Base-by-base conservation (phyloP, 805 yeast species). In the Debaryomyces castellii region DNA sequence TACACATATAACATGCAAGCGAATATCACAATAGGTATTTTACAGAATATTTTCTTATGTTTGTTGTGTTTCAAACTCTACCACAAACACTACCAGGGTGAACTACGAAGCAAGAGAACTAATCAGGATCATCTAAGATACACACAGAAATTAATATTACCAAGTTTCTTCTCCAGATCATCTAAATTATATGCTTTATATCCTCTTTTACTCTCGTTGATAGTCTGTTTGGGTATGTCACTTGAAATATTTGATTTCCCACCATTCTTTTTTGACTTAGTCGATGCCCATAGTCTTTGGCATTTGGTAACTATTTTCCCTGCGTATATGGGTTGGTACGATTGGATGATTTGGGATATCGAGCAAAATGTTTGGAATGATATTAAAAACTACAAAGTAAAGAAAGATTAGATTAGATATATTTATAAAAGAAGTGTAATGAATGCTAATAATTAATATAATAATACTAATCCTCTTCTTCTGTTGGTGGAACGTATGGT, bases 281-380 rank as follows among this genome's bases (percentile, higher is more conserved):
- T 94, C 0, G 99, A 94, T 67, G 96, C 98, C 0, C 99, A 94
- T 63, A 82, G 97, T 1, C 62, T 94, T 37, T 94, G 99, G 99
- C 99, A 94, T 63, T 74, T 87, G 22, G 83, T 88, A 12, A 94
- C 99, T 0, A 83, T 92, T 2, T 23, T 71, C 22, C 69, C 70
- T 5, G 63, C 58, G n/a, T 62, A 62, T 34, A 59, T 51, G 40
- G 71, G 73, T 2, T 72, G 76, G 76, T 71, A 71, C 51, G 74
- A 71, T 47, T 72, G 77, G 77, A 54, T 71, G 57, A 47, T 71
- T 22, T 72, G 77, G 77, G 77, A 72, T 46, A 51, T 64, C 11
- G 52, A 51, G 23, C 69, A 59, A 49, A 71, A 71, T 47, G 62
- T 71, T 22, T 53, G 56, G 34, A 38, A 46, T 17, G 63, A 51